These are phyloP conservation scores for Aureobasidium lini DNA, from an alignment of 2,329 filamentous ascomycete genomes.

Conservation along the genomic window DNA sequence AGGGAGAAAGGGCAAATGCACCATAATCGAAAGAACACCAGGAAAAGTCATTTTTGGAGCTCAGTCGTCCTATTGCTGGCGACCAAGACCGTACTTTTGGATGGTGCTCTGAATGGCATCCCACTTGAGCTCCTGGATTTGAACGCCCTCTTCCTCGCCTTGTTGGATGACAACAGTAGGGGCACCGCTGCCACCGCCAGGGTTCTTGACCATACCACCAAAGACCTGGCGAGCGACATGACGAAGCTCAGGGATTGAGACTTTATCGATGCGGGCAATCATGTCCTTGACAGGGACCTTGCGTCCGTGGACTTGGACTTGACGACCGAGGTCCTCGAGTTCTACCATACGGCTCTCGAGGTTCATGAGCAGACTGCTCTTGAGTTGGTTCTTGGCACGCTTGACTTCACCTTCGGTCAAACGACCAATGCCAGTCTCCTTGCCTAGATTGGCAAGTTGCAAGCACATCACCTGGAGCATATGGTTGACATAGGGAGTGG, in stretches of 20 bases:
- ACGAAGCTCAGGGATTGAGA: constrained; percentile 73
- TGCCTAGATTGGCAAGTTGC: constrained; percentile 70
- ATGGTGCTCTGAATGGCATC: constrained; percentile 85
- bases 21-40: neutral
- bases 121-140: constrained; percentile 66
- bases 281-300: constrained; percentile 91
- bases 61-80: constrained; percentile 34
- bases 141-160: constrained; percentile 65
- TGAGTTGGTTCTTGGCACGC: constrained; percentile 93
- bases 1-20: neutral
- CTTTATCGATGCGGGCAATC: constrained; percentile 74
- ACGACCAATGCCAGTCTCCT: constrained; percentile 65
- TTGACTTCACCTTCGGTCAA: constrained; percentile 72
- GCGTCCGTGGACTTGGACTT: constrained; percentile 91
- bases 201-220: constrained; percentile 66
- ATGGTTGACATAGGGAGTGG: constrained; percentile 64
- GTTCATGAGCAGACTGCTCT: constrained; percentile 89
- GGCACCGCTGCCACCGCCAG: constrained; percentile 70
- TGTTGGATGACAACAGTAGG: constrained; percentile 95
- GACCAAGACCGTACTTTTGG: constrained; percentile 73
- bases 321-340: constrained; percentile 86
- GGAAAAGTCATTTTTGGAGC: neutral
- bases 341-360: constrained; percentile 96
- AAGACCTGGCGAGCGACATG: constrained; percentile 75
- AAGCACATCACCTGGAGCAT: constrained; percentile 97